Conservation (phyloP, 2,329 filamentous ascomycete species). For the Monosporascus cannonballus region DNA sequence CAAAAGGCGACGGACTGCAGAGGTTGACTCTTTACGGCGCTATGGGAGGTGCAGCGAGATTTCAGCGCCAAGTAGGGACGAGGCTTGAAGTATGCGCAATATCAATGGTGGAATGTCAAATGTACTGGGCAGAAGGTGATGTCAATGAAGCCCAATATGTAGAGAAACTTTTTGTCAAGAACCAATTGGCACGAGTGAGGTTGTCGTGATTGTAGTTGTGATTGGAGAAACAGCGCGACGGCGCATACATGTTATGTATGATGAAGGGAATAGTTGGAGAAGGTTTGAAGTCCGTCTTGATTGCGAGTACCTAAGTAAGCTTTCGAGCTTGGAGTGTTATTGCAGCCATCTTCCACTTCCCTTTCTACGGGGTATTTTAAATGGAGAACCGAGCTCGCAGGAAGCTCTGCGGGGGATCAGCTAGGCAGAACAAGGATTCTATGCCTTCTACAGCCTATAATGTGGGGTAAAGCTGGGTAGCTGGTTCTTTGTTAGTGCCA, state of each 20-base stretch:
- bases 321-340: too few relatives aligned
- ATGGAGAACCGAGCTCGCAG: background rate
- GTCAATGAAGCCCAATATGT: background rate
- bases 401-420: background rate
- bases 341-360: too few relatives aligned
- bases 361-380: too few relatives aligned
- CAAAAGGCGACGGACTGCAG: background rate
- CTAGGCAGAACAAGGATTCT: too few relatives aligned
- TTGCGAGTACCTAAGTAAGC: background rate
- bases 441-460: background rate
- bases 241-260: background rate
- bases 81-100: background rate
- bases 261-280: too few relatives aligned
- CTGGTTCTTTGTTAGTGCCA: background rate
- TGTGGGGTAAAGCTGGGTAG: background rate
- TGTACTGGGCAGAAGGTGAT: background rate
- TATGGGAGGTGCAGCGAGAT: background rate
- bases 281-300: background rate
- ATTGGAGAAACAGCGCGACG: background rate
- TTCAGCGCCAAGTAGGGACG: background rate
- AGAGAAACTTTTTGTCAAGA: background rate
- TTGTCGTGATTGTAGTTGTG: background rate
- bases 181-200: background rate
- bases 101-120: background rate
- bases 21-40: background rate